Evolutionary conservation across 2,329 filamentous ascomycete genomes (phyloP).

Genomic region (Aspergillus glaucus): DNA sequence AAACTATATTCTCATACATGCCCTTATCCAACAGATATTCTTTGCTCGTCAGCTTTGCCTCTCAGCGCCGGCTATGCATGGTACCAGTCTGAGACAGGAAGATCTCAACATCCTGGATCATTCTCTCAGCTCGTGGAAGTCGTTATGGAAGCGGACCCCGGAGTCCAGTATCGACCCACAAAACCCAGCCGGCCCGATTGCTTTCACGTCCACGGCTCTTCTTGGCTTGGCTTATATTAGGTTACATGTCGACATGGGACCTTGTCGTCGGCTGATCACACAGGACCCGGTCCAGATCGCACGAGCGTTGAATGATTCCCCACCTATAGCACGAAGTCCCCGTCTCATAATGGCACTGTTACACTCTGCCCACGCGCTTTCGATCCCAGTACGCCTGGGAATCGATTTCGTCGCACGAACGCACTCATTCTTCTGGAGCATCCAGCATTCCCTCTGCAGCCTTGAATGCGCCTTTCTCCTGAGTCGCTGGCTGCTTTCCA

Average conservation of each 20-base stretch:
- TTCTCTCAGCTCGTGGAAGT: constrained; percentile 47
- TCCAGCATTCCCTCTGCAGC: constrained; percentile 50
- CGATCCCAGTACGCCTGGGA: constrained; percentile 49
- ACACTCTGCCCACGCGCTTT: constrained; percentile 50
- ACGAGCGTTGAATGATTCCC: constrained; percentile 38
- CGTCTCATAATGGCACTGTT: constrained; percentile 46
- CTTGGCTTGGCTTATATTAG: constrained; percentile 44
- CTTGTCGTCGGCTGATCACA: constrained; percentile 42
- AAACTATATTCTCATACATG: constrained; percentile 51
- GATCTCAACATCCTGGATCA: constrained; percentile 41
- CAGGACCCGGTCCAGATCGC: constrained; percentile 44
- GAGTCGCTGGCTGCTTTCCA: constrained; percentile 41
- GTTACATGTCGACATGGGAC: constrained; percentile 43
- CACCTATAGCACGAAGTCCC: constrained; percentile 38
- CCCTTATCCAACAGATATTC: constrained; percentile 50
- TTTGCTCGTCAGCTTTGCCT: constrained; percentile 45
- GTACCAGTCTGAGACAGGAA: constrained; percentile 39
- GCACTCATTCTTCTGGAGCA: constrained; percentile 51
- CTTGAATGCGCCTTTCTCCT: constrained; percentile 48
- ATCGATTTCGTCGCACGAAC: constrained; percentile 49
- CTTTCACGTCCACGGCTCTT: constrained; percentile 47
- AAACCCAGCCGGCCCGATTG: constrained; percentile 48
- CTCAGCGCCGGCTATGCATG: constrained; percentile 37
- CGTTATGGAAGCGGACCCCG: constrained; percentile 47
- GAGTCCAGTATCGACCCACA: constrained; percentile 51